Evolutionary conservation across 306 rosid genomes (phyloP).

Genomic region (Citrullus amarus): DNA sequence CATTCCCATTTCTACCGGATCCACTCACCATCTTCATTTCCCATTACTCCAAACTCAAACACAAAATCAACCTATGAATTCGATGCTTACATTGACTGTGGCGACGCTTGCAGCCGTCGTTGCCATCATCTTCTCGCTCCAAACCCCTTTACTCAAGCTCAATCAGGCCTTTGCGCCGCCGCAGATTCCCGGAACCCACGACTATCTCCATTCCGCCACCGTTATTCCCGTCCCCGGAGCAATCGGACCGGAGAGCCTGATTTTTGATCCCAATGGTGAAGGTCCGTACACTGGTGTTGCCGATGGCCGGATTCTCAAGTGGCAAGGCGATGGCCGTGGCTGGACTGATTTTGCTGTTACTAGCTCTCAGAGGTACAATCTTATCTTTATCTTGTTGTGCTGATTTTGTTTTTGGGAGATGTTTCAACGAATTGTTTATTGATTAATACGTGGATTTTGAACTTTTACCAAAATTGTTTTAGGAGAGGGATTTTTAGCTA

Average conservation of each 20-base stretch:
- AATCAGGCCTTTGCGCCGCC: conserved; percentile 20
- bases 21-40: neutral
- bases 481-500: neutral
- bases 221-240: conserved; percentile 39
- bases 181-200: conserved; percentile 31
- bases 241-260: conserved; percentile 82
- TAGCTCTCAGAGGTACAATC: conserved; percentile 40
- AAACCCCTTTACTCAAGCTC: neutral
- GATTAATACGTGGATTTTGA: neutral
- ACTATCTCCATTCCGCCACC: conserved; percentile 36
- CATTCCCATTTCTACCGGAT: neutral
- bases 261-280: conserved; percentile 47
- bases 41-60: neutral
- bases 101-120: conserved; percentile 23
- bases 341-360: conserved; percentile 78
- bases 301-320: conserved; percentile 77
- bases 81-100: conserved; percentile 14
- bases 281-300: conserved; percentile 91
- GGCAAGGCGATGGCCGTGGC: conserved; percentile 47
- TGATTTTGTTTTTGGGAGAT: neutral
- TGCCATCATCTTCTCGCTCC: conserved; percentile 17
- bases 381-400: neutral
- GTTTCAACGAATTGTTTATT: neutral
- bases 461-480: neutral
- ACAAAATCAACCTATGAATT: conserved; percentile 15